These are phyloP conservation scores for Salix exigua DNA, from an alignment of 345 rosid species.

Conservation along the genomic window DNA sequence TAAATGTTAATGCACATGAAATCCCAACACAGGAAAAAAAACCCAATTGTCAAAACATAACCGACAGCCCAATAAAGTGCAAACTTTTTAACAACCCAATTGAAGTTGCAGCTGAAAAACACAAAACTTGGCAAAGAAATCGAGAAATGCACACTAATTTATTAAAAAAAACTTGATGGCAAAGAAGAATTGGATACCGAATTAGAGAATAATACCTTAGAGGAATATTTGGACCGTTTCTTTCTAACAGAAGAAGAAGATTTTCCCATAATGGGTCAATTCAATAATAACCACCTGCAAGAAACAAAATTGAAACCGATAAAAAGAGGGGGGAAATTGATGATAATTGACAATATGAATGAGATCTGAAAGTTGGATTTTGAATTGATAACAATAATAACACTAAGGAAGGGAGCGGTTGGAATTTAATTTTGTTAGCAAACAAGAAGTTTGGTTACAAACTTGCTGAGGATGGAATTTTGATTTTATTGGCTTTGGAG, in stretches of 20 bases:
- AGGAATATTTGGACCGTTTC: slow-evolving; percentile 17
- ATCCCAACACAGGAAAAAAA: neutral
- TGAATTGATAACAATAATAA: neutral
- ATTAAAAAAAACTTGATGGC: too few species aligned
- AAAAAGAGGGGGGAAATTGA: neutral
- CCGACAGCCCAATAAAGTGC: neutral
- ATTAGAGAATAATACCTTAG: slow-evolving; percentile 6
- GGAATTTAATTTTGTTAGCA: too few species aligned
- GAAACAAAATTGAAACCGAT: neutral
- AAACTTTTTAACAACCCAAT: neutral
- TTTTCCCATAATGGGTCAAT: slow-evolving; percentile 15
- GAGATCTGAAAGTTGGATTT: too few species aligned
- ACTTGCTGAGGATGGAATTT: too few species aligned
- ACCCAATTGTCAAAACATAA: neutral
- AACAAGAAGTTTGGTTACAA: too few species aligned
- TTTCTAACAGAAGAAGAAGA: slow-evolving; percentile 10
- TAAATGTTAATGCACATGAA: neutral
- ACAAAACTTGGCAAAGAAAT: neutral
- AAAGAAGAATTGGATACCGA: neutral
- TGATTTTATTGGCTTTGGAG: too few species aligned
- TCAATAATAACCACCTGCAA: neutral
- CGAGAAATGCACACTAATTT: neutral
- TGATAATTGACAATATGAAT: neutral
- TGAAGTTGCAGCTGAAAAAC: neutral
- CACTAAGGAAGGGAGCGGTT: too few species aligned